These are phyloP conservation scores for Ophiocordyceps camponoti-floridani DNA, from an alignment of 2,329 filamentous ascomycete species.

Conservation along the genomic window DNA sequence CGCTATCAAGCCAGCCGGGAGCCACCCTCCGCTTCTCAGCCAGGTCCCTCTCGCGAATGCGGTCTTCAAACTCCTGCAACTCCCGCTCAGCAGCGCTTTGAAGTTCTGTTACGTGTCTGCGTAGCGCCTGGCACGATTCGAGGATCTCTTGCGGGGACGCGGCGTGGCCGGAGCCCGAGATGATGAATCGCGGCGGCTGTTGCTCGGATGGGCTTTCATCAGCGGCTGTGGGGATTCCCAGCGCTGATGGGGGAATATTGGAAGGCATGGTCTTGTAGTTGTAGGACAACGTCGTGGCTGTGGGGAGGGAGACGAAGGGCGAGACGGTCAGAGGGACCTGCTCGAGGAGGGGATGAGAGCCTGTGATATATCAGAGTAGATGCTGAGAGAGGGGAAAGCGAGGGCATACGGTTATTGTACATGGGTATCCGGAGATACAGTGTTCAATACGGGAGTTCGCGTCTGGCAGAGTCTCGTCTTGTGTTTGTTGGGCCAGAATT, in stretches of 20 bases:
- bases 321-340: conserved; percentile 90
- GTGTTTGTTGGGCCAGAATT: background rate
- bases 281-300: conserved; percentile 81
- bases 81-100: conserved; percentile 49
- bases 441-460: too few relatives aligned
- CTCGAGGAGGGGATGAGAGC: conserved; percentile 70
- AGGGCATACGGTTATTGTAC: conserved; percentile 17
- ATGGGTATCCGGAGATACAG: conserved; percentile 5
- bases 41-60: conserved; percentile 45
- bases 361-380: conserved; percentile 21
- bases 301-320: conserved; percentile 80
- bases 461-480: too few relatives aligned
- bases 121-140: conserved; percentile 60
- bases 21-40: conserved; percentile 66
- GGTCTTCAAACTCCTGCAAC: conserved; percentile 52
- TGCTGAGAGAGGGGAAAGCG: background rate
- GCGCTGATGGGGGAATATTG: conserved; percentile 43
- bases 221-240: conserved; percentile 18
- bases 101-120: conserved; percentile 54
- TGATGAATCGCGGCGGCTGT: conserved; percentile 44
- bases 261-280: conserved; percentile 85
- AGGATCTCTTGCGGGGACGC: conserved; percentile 80
- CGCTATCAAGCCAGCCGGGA: conserved; percentile 66
- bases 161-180: conserved; percentile 60
- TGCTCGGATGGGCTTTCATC: conserved; percentile 12